phyloP scores from a whole-genome alignment of 2,329 filamentous ascomycete species.

The Aschersonia sp. region DNA sequence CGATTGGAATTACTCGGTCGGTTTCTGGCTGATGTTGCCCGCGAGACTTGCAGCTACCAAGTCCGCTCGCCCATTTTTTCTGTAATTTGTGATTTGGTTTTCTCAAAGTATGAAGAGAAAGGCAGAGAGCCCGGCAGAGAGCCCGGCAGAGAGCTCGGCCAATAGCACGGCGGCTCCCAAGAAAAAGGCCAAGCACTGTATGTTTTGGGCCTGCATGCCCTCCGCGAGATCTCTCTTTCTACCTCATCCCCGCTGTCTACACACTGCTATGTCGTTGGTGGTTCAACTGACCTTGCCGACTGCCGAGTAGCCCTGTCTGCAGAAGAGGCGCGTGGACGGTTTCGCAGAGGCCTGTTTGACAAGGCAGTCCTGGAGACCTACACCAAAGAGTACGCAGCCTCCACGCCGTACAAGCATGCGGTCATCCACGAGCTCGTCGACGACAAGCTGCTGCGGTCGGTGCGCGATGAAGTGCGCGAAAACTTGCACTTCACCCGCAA shows the following conservation, averaged over 20 bases:
- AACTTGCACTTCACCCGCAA: conserved; percentile 95
- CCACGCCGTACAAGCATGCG: conserved; percentile 73
- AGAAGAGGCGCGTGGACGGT: conserved; percentile 40
- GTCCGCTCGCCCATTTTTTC: neutral
- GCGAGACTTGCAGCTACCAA: neutral
- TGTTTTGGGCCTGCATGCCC: neutral
- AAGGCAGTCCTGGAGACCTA: conserved; percentile 41
- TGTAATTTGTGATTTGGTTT: no score
- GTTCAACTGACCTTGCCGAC: neutral
- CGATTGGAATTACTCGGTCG: no score
- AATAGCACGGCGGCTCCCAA: conserved; percentile 28
- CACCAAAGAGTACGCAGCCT: conserved; percentile 46
- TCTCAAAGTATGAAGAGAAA: conserved; percentile 40
- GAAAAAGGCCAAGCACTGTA: conserved; percentile 18
- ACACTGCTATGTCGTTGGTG: neutral
- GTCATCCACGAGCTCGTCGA: conserved; percentile 75
- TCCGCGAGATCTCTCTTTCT: neutral
- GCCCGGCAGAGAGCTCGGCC: conserved; percentile 41
- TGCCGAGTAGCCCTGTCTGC: conserved; percentile 26
- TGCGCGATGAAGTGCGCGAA: conserved; percentile 76
- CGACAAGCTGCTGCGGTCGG: conserved; percentile 66
- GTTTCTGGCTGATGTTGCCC: neutral
- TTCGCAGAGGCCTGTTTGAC: conserved; percentile 53
- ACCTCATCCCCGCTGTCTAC: neutral
- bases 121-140: conserved; percentile 32